These are phyloP conservation scores for Sinapis alba DNA, from an alignment of 441 rosid species.

Conservation along the genomic window DNA sequence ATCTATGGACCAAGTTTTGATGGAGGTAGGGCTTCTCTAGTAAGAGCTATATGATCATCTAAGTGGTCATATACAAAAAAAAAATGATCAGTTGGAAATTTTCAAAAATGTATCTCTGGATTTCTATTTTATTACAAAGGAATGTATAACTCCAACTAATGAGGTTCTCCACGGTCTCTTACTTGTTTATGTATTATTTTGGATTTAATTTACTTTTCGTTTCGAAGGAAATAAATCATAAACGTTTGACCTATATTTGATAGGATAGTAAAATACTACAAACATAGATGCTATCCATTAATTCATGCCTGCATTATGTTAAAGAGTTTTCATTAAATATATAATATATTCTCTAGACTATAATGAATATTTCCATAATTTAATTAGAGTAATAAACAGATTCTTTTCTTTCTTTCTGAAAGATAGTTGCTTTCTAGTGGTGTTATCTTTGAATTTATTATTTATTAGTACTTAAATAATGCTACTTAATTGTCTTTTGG, in stretches of 20 bases:
- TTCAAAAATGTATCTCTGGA: slow-evolving; percentile 14
- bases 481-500: slow-evolving; percentile 32
- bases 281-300: slow-evolving; percentile 8
- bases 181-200: slow-evolving; percentile 22
- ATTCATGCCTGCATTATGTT: slow-evolving; percentile 22
- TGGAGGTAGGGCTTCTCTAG: slow-evolving; percentile 34
- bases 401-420: slow-evolving; percentile 19
- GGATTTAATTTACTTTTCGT: slow-evolving; percentile 1
- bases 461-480: slow-evolving; percentile 3
- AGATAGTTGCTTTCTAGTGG: slow-evolving; percentile 31
- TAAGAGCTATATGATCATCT: slow-evolving; percentile 34
- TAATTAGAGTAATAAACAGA: slow-evolving; percentile 15
- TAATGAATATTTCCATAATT: slow-evolving; percentile 19
- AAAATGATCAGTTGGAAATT: slow-evolving; percentile 28
- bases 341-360: slow-evolving; percentile 18
- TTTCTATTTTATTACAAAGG: slow-evolving; percentile 16
- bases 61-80: slow-evolving; percentile 27
- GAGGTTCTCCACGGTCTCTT: slow-evolving; percentile 19
- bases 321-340: background rate
- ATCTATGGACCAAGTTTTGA: slow-evolving; percentile 39
- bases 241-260: slow-evolving; percentile 3
- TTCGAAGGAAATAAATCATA: background rate
- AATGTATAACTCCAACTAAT: slow-evolving; percentile 27
- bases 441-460: slow-evolving; percentile 20
- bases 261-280: slow-evolving; percentile 3